These are phyloP conservation scores for Hypoxylon lienhwacheense DNA, from an alignment of 495 filamentous ascomycete species.

Conservation along the genomic window DNA sequence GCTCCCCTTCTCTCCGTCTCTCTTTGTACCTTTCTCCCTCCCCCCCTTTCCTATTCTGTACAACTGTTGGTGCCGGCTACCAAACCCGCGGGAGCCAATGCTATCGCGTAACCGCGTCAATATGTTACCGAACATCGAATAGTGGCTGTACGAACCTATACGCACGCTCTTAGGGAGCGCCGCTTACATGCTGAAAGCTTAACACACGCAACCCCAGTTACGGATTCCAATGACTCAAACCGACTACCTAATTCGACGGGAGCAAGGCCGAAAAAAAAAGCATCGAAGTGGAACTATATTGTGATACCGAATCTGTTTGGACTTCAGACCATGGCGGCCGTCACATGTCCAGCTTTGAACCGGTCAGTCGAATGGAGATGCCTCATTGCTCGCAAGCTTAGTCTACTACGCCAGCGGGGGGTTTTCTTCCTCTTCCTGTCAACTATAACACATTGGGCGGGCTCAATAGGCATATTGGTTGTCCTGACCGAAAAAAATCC, in stretches of 20 bases:
- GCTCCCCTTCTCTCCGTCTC: no score
- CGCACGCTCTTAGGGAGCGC: no score
- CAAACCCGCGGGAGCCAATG: constrained; percentile 22
- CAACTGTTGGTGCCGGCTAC: constrained; percentile 8
- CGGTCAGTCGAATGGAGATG: constrained; percentile 13
- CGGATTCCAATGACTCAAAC: no score
- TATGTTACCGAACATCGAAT: constrained; percentile 11
- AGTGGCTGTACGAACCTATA: constrained; percentile 10
- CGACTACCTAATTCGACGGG: no score
- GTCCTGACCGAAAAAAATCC: constrained; percentile 16
- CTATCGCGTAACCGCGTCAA: constrained; percentile 5
- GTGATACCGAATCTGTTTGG: constrained; percentile 12
- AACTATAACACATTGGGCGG: constrained; percentile 6
- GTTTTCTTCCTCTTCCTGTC: constrained; percentile 5
- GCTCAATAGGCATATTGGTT: constrained; percentile 13
- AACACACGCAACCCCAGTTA: no score
- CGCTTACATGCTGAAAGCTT: not conserved
- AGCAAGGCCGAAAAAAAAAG: no score
- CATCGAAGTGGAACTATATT: constrained; percentile 12
- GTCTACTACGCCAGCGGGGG: constrained; percentile 9
- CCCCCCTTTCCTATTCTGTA: no score
- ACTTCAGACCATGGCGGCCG: constrained; percentile 1
- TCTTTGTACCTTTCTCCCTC: no score
- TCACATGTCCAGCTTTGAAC: constrained; percentile 20
- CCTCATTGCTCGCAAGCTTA: constrained; percentile 7